These are phyloP conservation scores for Globisporangium acanthophoron DNA, from an alignment of 352 stramenopile genomes.

Conservation along the genomic window DNA sequence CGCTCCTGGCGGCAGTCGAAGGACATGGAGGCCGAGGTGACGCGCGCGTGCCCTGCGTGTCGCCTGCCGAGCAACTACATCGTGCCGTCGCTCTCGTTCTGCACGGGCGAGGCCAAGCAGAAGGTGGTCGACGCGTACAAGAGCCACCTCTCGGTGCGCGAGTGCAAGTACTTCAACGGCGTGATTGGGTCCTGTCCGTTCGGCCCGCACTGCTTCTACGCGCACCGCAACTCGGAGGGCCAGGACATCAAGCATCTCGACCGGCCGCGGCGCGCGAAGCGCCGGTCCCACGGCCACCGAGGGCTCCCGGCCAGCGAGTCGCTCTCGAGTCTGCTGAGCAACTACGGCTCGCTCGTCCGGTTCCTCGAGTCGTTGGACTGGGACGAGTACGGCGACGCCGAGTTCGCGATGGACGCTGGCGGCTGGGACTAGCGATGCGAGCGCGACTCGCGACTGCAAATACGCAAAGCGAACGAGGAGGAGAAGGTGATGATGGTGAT, in stretches of 20 bases:
- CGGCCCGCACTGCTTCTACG: slow-evolving; percentile 72
- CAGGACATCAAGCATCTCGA: slow-evolving; percentile 67
- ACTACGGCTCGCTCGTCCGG: slow-evolving; percentile 58
- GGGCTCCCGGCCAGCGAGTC: slow-evolving; percentile 11
- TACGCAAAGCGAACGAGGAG: too few species aligned
- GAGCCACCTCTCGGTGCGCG: slow-evolving; percentile 57
- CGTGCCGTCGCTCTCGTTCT: slow-evolving; percentile 74
- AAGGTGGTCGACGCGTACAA: slow-evolving; percentile 67
- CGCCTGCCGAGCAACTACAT: slow-evolving; percentile 69
- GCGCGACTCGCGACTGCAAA: too few species aligned
- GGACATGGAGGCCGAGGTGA: slow-evolving; percentile 66
- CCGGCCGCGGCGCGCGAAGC: slow-evolving; percentile 20
- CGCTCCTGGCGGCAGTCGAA: slow-evolving; percentile 69
- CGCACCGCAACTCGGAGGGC: slow-evolving; percentile 50
- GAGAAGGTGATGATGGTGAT: too few species aligned
- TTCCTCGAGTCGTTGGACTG: slow-evolving; percentile 62
- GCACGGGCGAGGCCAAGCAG: slow-evolving; percentile 50
- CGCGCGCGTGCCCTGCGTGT: slow-evolving; percentile 58
- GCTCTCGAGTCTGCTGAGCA: slow-evolving; percentile 42
- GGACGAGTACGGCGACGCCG: slow-evolving; percentile 32
- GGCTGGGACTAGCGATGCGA: slow-evolving; percentile 1
- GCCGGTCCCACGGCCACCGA: not conserved
- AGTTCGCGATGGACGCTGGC: slow-evolving; percentile 2
- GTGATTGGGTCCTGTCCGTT: slow-evolving; percentile 65
- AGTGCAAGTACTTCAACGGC: slow-evolving; percentile 82